Conservation (phyloP, 2,329 filamentous ascomycete genomes). For the Lachnellula suecica region DNA sequence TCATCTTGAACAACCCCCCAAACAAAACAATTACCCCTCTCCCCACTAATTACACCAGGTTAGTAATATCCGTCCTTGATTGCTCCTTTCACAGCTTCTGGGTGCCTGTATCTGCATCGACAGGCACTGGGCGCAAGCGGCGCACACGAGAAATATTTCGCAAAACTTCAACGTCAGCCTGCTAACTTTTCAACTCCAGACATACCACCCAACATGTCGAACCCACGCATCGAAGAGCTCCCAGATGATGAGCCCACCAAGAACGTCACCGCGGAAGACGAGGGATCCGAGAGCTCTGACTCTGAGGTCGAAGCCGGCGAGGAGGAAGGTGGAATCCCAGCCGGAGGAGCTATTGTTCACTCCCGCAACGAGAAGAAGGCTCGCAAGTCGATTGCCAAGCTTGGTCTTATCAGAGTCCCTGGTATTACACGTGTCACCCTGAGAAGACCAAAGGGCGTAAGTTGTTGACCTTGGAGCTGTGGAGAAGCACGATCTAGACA, state of each 20-base stretch:
- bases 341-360: slow-evolving; percentile 88
- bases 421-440: slow-evolving; percentile 98
- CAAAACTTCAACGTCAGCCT: slow-evolving; percentile 18
- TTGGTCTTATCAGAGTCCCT: slow-evolving; percentile 92
- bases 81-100: not conserved
- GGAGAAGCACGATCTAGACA: slow-evolving; percentile 6
- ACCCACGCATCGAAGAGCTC: slow-evolving; percentile 97
- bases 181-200: slow-evolving; percentile 27
- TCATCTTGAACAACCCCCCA: slow-evolving; percentile 6
- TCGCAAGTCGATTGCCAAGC: slow-evolving; percentile 97
- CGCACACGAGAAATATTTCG: slow-evolving; percentile 28
- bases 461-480: slow-evolving; percentile 39
- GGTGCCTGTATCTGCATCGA: not conserved
- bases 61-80: not conserved
- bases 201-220: slow-evolving; percentile 73
- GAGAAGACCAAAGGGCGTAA: slow-evolving; percentile 97
- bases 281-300: slow-evolving; percentile 67
- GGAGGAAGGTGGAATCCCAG: slow-evolving; percentile 60
- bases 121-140: slow-evolving; percentile 1
- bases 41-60: slow-evolving; percentile 6
- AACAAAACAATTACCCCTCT: slow-evolving; percentile 6
- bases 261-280: slow-evolving; percentile 73
- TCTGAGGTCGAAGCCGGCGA: slow-evolving; percentile 75
- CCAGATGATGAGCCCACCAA: slow-evolving; percentile 88
- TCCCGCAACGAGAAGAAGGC: slow-evolving; percentile 99